Evolutionary conservation across 768 basidiomycete genomes (phyloP).

Genomic region (Coprinopsis marcescibilis): DNA sequence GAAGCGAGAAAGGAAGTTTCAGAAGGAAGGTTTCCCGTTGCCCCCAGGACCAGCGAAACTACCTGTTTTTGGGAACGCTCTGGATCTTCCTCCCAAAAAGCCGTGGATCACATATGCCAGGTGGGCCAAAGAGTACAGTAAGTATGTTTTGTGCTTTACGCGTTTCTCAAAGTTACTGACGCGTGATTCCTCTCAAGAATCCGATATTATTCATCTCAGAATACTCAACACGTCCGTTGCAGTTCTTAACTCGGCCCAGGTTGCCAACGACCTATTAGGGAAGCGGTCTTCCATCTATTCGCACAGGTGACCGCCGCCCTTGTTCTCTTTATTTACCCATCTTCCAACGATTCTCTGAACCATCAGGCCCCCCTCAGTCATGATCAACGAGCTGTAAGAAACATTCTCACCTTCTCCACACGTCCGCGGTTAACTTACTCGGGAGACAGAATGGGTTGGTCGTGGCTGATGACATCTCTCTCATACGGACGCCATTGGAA

Average conservation of each 20-base stretch:
- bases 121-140: background rate
- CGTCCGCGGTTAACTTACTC: background rate
- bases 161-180: background rate
- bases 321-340: too few relatives aligned
- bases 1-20: too few relatives aligned
- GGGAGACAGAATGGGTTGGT: background rate
- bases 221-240: constrained; percentile 32
- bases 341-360: background rate
- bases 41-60: background rate
- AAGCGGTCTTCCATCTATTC: constrained; percentile 37
- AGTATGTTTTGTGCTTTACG: background rate
- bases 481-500: background rate
- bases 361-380: background rate
- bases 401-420: background rate
- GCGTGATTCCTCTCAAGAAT: background rate
- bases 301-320: too few relatives aligned
- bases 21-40: too few relatives aligned
- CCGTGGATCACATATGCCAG: background rate
- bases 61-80: background rate
- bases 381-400: background rate
- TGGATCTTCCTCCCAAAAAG: background rate
- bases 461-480: background rate
- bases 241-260: constrained; percentile 24
- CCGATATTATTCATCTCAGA: constrained; percentile 22
- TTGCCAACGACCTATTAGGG: constrained; percentile 33